Percentiles rank a stretch among this genome's conserved stretches.
phyloP scores from a whole-genome alignment of 306 rosid species.

The Cicer bijugum region DNA sequence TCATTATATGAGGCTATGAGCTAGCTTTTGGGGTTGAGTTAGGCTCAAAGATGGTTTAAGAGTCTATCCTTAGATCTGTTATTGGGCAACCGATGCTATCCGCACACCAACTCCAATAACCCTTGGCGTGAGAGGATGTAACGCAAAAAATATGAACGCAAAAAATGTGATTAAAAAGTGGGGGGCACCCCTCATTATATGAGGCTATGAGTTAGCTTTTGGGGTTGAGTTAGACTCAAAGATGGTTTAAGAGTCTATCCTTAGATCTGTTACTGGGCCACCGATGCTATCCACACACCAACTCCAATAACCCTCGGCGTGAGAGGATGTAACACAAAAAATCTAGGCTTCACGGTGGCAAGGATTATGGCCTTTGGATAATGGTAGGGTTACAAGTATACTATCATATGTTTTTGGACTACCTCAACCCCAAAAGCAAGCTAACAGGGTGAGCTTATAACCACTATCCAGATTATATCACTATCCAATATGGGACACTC shows the following conservation, averaged over 20 bases:
- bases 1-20: not conserved
- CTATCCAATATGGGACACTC: no score
- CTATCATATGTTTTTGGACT: no score
- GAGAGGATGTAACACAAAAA: not conserved
- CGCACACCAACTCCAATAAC: not conserved
- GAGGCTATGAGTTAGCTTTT: not conserved
- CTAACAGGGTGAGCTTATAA: no score
- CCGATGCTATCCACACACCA: not conserved
- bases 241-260: not conserved
- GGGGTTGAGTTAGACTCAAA: not conserved
- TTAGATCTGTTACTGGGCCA: constrained; percentile 12
- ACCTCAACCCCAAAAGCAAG: no score
- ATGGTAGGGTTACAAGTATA: no score
- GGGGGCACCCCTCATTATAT: not conserved
- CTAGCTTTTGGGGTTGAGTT: not conserved
- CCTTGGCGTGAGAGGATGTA: not conserved
- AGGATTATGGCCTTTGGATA: no score
- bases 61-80: constrained; percentile 9
- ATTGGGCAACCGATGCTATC: not conserved
- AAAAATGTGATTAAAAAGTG: no score
- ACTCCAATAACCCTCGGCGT: not conserved
- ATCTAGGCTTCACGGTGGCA: not conserved
- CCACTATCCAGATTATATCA: no score
- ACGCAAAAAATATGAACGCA: not conserved
- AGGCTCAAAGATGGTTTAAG: not conserved